Base-by-base conservation (phyloP, 2,329 filamentous ascomycete genomes). In the Knufia petricola region DNA sequence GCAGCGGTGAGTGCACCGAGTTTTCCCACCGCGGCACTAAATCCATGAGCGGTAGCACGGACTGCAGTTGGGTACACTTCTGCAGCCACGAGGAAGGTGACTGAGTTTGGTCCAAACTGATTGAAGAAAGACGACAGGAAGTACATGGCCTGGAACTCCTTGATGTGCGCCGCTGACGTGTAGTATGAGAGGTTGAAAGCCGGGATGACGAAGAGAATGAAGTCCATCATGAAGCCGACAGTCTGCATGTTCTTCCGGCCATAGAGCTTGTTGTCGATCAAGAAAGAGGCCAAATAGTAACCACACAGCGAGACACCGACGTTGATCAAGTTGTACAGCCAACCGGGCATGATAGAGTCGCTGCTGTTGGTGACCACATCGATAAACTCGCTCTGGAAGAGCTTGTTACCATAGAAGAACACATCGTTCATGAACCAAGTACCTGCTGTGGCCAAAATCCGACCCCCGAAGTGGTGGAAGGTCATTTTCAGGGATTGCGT, bases 401-500 rank as follows among this genome's bases (percentile, higher is more conserved):
- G 82, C 77, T 95, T 95, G 82, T 95, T 95, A 59, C 90, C 90
- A 72, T 96, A 96, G 75, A 96, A 96, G 77, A 96, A 95, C 57
- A 96, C 84, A 63, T 96, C 90, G 67, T 96, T 96, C 71, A 83
- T 86, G 69, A 90, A 96, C 90, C 90, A 96, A 30, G 82, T 79
- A 49, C 85, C 85, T 9, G 89, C 82, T 17, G 90, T 95, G 43
- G 90, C 90, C 17, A 95, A 62, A 20, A 96, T 70, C 58, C 90
- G 87, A 46, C 85, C 84, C 41, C 88, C 87, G 58, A 95, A 96
- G 71, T 94, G 81, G 50, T 70, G 77, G 68, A 89, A 79, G 39
- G 87, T 90, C 60, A 87, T 72, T 58, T 77, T 78, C 47, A 96
- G 75, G 23, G 90, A 94, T 59, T 83, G 71, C n/a, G 85, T 72